phyloP scores from a whole-genome alignment of 768 basidiomycete species.

The Tulasnella sp. region DNA sequence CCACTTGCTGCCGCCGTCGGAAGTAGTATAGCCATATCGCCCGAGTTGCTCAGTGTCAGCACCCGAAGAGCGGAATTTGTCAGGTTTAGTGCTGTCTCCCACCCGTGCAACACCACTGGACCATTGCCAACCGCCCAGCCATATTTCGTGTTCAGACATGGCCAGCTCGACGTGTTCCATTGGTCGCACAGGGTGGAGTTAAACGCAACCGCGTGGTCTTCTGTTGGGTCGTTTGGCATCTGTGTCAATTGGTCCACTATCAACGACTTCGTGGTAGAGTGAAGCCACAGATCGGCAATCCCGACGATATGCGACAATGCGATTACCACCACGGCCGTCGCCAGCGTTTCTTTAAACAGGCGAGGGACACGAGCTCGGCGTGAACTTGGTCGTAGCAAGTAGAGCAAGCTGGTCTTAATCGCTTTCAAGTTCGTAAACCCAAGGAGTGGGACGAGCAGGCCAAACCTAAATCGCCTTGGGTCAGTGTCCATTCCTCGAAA shows the following conservation, averaged over 20 bases:
- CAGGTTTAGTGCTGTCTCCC: neutral
- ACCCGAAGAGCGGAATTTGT: neutral
- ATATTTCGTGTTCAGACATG: neutral
- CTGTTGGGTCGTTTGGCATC: neutral
- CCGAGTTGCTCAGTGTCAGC: neutral
- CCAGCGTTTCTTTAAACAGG: neutral
- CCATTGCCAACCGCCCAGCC: conserved; percentile 1
- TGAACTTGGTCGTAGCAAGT: neutral
- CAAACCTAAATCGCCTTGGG: neutral
- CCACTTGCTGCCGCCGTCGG: neutral
- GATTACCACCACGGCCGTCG: neutral
- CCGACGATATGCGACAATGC: neutral
- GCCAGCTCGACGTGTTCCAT: neutral
- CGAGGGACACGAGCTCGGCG: neutral
- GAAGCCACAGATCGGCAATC: neutral
- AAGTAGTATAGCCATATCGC: neutral
- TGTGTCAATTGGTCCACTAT: too few species aligned
- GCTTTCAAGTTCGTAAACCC: neutral
- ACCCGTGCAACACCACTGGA: neutral
- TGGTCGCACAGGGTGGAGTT: neutral
- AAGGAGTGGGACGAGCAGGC: neutral
- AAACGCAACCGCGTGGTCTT: neutral
- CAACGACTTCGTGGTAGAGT: neutral
- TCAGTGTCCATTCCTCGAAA: too few species aligned
- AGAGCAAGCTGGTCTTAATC: neutral